These are phyloP conservation scores for Cyathus striatus DNA, from an alignment of 768 basidiomycete species.

Conservation along the genomic window DNA sequence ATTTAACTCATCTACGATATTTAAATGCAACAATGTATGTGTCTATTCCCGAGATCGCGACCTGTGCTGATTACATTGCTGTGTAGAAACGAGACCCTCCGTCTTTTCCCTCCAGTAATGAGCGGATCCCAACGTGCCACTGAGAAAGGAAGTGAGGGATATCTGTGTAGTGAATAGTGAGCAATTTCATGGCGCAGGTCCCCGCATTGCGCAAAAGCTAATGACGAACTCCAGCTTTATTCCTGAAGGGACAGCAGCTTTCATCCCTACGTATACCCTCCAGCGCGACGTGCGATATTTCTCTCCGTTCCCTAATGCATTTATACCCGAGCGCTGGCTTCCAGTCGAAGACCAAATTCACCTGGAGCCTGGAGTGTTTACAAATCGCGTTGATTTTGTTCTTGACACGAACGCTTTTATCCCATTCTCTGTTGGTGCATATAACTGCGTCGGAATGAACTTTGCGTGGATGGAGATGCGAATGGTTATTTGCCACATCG, in stretches of 20 bases:
- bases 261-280: conserved; percentile 35
- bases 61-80: background rate
- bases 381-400: conserved; percentile 8
- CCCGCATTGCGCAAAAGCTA: no score
- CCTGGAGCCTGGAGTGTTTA: conserved; percentile 29
- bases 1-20: conserved; percentile 25
- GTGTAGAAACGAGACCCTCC: conserved; percentile 43
- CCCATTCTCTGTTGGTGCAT: conserved; percentile 37
- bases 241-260: conserved; percentile 38
- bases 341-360: conserved; percentile 10
- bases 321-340: conserved; percentile 38
- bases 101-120: conserved; percentile 44
- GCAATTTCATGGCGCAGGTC: no score
- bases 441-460: conserved; percentile 37
- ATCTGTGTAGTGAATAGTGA: no score
- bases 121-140: conserved; percentile 40
- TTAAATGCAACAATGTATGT: conserved; percentile 30
- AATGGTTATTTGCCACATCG: conserved; percentile 27
- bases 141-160: conserved; percentile 27
- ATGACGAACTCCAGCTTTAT: conserved; percentile 37
- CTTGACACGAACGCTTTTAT: conserved; percentile 30
- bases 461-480: conserved; percentile 36
- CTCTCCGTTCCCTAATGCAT: conserved; percentile 35
- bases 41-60: background rate
- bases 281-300: conserved; percentile 45